These are phyloP conservation scores for Dendrobium catenatum DNA, from an alignment of 106 monocot genomes.

Conservation along the genomic window DNA sequence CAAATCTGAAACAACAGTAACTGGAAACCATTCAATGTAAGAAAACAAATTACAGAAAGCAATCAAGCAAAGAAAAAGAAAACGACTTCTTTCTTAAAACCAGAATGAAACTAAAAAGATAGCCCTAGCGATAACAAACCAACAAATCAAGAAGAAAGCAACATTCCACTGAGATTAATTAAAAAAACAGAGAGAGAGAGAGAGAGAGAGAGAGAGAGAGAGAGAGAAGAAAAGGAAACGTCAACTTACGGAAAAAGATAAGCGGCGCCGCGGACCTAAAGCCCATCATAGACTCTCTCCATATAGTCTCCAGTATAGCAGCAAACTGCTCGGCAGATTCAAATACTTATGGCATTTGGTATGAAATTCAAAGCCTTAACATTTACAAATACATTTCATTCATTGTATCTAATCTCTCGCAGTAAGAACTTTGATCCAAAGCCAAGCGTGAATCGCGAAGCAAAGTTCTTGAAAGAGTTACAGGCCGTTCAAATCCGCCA, in stretches of 20 bases:
- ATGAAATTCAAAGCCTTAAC: not conserved
- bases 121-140: not conserved
- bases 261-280: no score
- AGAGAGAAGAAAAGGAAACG: no score
- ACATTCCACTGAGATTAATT: constrained; percentile 5
- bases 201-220: no score
- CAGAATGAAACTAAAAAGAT: not conserved
- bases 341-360: not conserved
- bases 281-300: no score
- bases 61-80: not conserved
- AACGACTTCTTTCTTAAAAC: not conserved
- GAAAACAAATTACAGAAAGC: not conserved
- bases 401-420: not conserved
- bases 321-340: not conserved
- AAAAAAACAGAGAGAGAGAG: no score
- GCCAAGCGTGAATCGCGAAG: not conserved
- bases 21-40: not conserved
- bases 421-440: not conserved
- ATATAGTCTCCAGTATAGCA: not conserved
- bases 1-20: no score
- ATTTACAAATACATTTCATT: not conserved
- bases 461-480: not conserved
- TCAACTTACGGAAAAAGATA: no score
- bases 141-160: not conserved
- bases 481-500: not conserved